Evolutionary conservation across 1,284 basidiomycete genomes (phyloP).

Genomic region (Trichosporon sp.): DNA sequence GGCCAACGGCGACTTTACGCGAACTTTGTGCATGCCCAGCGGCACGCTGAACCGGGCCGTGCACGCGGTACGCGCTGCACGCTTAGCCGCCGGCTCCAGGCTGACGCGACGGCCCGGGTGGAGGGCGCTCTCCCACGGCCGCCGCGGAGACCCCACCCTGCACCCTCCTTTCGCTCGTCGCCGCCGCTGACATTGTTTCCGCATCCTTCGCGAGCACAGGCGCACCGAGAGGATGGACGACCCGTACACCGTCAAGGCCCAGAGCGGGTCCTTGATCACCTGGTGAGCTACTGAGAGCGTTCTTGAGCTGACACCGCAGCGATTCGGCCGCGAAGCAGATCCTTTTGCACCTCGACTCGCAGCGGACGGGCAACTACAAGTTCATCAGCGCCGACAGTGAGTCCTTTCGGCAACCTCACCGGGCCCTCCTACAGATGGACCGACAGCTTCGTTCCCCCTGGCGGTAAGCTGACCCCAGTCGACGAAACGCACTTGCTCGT

Average conservation of each 20-base stretch:
- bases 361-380: conserved; percentile 33
- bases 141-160: background rate
- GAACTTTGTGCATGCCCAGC: background rate
- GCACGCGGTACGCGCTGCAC: no score
- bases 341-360: conserved; percentile 37
- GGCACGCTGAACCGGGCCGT: background rate
- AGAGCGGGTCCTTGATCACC: conserved; percentile 20
- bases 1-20: background rate
- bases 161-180: background rate
- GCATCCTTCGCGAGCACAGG: background rate
- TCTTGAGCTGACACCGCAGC: conserved; percentile 20
- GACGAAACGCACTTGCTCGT: conserved; percentile 43
- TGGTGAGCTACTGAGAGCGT: conserved; percentile 5
- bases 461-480: conserved; percentile 21
- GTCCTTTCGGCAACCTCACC: conserved; percentile 13
- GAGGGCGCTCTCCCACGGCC: background rate
- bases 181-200: background rate
- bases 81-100: background rate
- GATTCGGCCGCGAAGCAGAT: conserved; percentile 48
- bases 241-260: conserved; percentile 23
- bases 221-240: conserved; percentile 4
- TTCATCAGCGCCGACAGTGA: conserved; percentile 40
- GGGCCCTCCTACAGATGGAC: no score
- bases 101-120: background rate
- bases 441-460: no score